Evolutionary conservation across 148 eudicot genomes (phyloP), one percentile per base, ranked within the genome.

Genomic region (Rhododendron simsii): DNA sequence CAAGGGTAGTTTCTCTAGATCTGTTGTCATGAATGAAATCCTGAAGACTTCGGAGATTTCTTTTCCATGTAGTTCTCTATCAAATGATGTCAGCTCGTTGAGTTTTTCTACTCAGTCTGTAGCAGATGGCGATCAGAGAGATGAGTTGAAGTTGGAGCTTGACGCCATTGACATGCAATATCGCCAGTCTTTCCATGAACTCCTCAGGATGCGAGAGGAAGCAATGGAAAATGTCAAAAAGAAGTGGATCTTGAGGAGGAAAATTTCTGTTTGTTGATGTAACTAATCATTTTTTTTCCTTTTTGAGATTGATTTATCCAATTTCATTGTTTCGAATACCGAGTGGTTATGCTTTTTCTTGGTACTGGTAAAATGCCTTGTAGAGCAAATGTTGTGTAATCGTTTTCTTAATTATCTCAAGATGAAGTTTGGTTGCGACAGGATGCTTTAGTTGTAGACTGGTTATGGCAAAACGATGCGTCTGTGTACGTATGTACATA

Each of bases 151-250:
- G 92, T 83, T 69, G 71, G 95, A 93, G 91, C 91, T 95, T 37
- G 93, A 92, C 44, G 90, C 92, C 1, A 95, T 95, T 82, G 95
- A 94, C 78, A 83, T 86, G 59, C 89, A 88, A 48, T 95, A 91
- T 88, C 84, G 81, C 28, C 89, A 90, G 59, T 87, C 88, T 26
- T 86, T 90, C 65, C 88, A 78, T 16, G 93, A 94, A 84, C 92
- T 95, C 53, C n/a, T 83, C 87, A 92, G 67, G 84, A 91, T 81
- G 89, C 91, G 92, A 87, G 93, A 89, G 87, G 93, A 89, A 81
- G 97, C 95, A 11, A 84, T 91, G 2, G 95, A 91, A 86, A 86
- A 88, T 59, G 93, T 92, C 81, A 95, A 89, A 84, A 94, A 85
- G 88, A 93, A 83, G 87, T 93, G 94, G 95, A 82, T 84, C 53